Percentiles rank a stretch among this genome's conserved stretches.
Evolutionary conservation across 148 eudicot species (phyloP).

Genomic region (Silene uniflora): DNA sequence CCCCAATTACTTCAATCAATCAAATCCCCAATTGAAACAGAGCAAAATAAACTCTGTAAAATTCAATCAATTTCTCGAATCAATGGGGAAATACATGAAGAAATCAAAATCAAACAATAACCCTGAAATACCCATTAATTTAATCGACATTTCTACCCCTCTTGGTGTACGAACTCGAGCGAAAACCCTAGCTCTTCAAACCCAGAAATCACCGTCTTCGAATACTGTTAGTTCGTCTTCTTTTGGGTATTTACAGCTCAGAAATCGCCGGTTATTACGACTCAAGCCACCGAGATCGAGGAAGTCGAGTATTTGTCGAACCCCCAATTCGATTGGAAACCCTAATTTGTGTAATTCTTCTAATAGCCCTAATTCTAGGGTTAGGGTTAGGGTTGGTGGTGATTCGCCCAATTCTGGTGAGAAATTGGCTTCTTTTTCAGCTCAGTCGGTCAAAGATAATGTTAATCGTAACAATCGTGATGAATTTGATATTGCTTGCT

Average conservation of each 20-base stretch:
- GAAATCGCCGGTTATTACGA: conserved; percentile 30
- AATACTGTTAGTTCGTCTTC: conserved; percentile 7
- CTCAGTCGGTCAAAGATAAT: background rate
- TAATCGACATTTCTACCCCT: conserved; percentile 25
- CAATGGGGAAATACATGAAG: conserved; percentile 44
- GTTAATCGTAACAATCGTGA: background rate
- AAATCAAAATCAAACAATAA: conserved; percentile 20
- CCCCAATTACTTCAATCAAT: background rate
- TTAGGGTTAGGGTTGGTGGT: conserved; percentile 16
- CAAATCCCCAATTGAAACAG: background rate
- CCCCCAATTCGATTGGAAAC: conserved; percentile 19
- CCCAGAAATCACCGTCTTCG: background rate
- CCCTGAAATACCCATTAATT: conserved; percentile 4
- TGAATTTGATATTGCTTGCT: conserved; percentile 19
- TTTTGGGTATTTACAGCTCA: conserved; percentile 35
- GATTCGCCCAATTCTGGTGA: conserved; percentile 6
- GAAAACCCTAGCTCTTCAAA: conserved; percentile 37
- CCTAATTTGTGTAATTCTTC: conserved; percentile 2
- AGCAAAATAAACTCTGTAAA: background rate
- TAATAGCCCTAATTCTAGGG: conserved; percentile 4
- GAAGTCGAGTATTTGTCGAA: conserved; percentile 1
- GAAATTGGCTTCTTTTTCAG: conserved; percentile 3
- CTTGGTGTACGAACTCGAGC: conserved; percentile 44
- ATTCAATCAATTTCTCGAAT: background rate
- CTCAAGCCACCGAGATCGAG: background rate